Conservation (phyloP, 495 filamentous ascomycete species). For the Tuber brumale region DNA sequence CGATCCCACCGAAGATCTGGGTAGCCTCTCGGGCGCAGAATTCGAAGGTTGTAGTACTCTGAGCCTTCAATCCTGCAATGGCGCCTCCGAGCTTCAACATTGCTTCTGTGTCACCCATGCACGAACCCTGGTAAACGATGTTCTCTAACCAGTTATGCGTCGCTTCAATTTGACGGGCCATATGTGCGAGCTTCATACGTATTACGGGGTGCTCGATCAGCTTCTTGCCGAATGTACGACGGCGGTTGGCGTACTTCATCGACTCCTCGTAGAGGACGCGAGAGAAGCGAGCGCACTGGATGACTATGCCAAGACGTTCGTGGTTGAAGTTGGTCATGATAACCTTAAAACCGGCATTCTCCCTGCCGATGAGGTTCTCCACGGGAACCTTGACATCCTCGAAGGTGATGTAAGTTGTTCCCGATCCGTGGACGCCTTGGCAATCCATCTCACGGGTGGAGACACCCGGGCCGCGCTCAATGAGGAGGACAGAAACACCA, state of each 20-base stretch:
- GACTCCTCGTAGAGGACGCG: slow-evolving; percentile 96
- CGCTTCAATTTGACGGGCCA: slow-evolving; percentile 96
- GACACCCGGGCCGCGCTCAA: slow-evolving; percentile 75
- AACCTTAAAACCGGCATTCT: slow-evolving; percentile 97
- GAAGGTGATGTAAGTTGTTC: slow-evolving; percentile 94
- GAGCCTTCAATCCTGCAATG: slow-evolving; percentile 90
- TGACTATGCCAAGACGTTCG: slow-evolving; percentile 96
- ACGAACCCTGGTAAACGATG: slow-evolving; percentile 81
- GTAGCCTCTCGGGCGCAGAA: slow-evolving; percentile 94
- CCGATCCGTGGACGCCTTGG: slow-evolving; percentile 90
- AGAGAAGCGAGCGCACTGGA: slow-evolving; percentile 90
- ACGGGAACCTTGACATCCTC: slow-evolving; percentile 98
- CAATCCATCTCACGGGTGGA: slow-evolving; percentile 95
- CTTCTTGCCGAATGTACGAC: slow-evolving; percentile 87
- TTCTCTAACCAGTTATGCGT: slow-evolving; percentile 97
- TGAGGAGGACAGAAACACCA: slow-evolving; percentile 80
- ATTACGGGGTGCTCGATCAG: slow-evolving; percentile 97
- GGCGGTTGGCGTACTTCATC: slow-evolving; percentile 94
- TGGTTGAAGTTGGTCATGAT: slow-evolving; percentile 99
- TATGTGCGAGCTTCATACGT: slow-evolving; percentile 91
- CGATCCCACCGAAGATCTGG: slow-evolving; percentile 94
- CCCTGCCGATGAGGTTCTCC: slow-evolving; percentile 93
- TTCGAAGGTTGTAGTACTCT: slow-evolving; percentile 86
- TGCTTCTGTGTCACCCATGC: slow-evolving; percentile 89
- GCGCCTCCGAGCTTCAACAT: slow-evolving; percentile 93